Base-by-base conservation (phyloP, 352 stramenopile genomes). In the Phytophthora aleatoria region DNA sequence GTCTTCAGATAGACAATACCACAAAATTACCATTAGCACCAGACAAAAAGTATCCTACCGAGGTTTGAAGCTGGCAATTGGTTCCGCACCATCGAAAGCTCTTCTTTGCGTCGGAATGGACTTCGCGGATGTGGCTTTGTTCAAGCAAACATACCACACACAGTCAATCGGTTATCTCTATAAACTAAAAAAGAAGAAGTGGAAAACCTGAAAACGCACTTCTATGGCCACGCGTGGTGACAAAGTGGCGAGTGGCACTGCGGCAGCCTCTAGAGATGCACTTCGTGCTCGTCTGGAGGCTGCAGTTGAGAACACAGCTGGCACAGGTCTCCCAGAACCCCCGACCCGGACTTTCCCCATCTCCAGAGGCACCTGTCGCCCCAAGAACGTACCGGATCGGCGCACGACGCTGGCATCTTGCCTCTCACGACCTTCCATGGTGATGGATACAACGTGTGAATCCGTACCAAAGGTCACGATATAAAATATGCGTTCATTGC, bases 281-380 rank as follows among this genome's bases (percentile, higher is more conserved):
- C 9, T 44, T n/a, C 39, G 39, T 44, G 42, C 20, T 49, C 15
- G 52, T 52, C 52, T 59, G 5, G 61, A 57, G 6, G 28, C 28
- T 41, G 26, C 28, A 42, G 52, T 15, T 35, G 44, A 33, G 41
- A 77, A 64, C 2, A 65, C 36, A 39, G 54, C 69, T 33, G 71
- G 61, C 0, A 85, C 76, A 27, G 79, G 66, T 7, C 75, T 68
- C 1, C 79, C 77, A 2, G 83, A 85, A 4, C 76, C 62, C 8
- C 83, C 83, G 5, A 91, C 57, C 2, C 77, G 80, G 35, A 91
- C 51, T 20, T 50, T 73, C 1, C 79, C 83, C 77, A 90, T 89
- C 33, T 72, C 54, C 3, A 66, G 50, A 38, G 73, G 68, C 50
- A 84, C 53, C 4, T 73, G 56, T 6, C 77, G 62, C 5, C 72